Percentiles rank a stretch among this genome's conserved stretches.
These are phyloP conservation scores for Trichoderma oligosporum DNA, from an alignment of 2,329 filamentous ascomycete genomes.

Conservation along the genomic window DNA sequence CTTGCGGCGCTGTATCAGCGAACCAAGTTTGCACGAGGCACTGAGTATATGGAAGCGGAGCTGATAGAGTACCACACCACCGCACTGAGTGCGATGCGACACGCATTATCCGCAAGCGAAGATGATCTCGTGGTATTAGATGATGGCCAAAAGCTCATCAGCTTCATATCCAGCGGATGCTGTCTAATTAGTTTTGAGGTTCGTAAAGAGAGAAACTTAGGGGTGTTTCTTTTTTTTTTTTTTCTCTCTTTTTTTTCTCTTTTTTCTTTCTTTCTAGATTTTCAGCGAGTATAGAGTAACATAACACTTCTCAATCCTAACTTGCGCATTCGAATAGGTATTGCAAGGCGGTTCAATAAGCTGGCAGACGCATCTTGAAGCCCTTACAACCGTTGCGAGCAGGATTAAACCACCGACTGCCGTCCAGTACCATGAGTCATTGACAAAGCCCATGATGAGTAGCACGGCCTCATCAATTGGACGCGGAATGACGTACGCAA, in stretches of 20 bases:
- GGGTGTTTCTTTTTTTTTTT: no score
- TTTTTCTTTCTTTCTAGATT: no score
- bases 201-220: not conserved
- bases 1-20: conserved; percentile 14
- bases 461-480: not conserved
- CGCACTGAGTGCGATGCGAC: conserved; percentile 12
- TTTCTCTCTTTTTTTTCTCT: no score
- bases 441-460: not conserved
- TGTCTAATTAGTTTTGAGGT: conserved; percentile 18
- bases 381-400: conserved; percentile 8
- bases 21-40: conserved; percentile 12
- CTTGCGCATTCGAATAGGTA: conserved; percentile 2
- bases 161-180: conserved; percentile 11
- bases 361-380: conserved; percentile 16
- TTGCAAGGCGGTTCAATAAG: conserved; percentile 3
- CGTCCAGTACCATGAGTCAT: not conserved
- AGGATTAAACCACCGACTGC: not conserved
- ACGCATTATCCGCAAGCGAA: conserved; percentile 1
- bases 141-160: not conserved
- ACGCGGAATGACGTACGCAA: conserved; percentile 7
- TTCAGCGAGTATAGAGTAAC: not conserved
- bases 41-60: conserved; percentile 13
- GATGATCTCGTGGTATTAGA: not conserved
- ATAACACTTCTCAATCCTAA: not conserved
- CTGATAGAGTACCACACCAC: conserved; percentile 14